Evolutionary conservation across 2,329 filamentous ascomycete species (phyloP).

Genomic region (Nemania sp.): DNA sequence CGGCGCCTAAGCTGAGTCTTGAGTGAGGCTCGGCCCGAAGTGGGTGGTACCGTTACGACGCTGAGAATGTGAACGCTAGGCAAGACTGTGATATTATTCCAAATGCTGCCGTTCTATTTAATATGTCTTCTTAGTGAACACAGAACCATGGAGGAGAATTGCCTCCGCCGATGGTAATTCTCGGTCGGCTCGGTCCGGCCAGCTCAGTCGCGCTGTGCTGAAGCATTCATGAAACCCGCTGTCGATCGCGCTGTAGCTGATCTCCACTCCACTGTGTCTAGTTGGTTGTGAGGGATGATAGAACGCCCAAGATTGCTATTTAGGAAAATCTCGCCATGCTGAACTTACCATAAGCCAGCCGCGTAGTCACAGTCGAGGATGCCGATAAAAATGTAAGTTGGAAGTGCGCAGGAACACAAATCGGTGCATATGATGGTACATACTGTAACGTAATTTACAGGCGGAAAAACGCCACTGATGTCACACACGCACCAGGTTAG

Average conservation of each 20-base stretch:
- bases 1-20: no score
- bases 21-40: slow-evolving; percentile 20
- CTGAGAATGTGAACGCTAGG: neutral
- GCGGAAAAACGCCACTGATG: neutral
- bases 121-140: neutral
- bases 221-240: neutral
- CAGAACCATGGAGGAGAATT: neutral
- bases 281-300: no score
- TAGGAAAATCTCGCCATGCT: neutral
- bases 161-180: neutral
- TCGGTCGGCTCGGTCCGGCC: slow-evolving; percentile 15
- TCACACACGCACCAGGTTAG: no score
- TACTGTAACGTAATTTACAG: neutral
- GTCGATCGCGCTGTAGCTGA: neutral
- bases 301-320: no score
- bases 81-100: neutral
- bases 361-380: no score
- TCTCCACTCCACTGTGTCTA: neutral
- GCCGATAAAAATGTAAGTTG: neutral
- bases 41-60: neutral
- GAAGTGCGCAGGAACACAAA: neutral
- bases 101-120: neutral
- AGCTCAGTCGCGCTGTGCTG: neutral
- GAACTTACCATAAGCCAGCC: no score
- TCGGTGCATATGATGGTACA: no score